phyloP scores from a whole-genome alignment of 805 yeast species.

The Tetrapisispora nanseiensis region DNA sequence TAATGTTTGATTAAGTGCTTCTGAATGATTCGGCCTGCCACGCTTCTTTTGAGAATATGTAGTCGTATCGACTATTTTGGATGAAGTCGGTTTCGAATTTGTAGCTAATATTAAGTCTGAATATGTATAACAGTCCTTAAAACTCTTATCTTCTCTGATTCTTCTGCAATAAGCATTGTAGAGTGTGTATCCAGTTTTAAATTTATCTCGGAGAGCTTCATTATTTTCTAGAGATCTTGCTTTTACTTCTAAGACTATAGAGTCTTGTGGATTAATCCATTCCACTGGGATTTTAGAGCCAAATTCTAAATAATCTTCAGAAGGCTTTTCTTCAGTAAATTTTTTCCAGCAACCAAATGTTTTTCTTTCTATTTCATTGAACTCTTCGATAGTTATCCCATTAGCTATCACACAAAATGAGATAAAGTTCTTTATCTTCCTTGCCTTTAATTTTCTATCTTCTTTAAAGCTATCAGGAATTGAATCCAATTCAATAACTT shows the following conservation, averaged over 20 bases:
- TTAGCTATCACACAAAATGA: conserved; percentile 77
- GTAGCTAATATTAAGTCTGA: conserved; percentile 33
- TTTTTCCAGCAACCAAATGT: conserved; percentile 56
- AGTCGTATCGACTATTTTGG: neutral
- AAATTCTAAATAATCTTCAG: conserved; percentile 37
- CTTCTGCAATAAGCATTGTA: conserved; percentile 65
- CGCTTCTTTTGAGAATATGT: neutral
- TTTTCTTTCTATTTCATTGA: conserved; percentile 43
- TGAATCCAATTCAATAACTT: neutral
- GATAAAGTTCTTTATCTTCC: conserved; percentile 32
- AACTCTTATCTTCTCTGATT: conserved; percentile 60
- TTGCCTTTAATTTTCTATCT: neutral
- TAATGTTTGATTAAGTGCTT: neutral
- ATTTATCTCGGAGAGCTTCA: conserved; percentile 35
- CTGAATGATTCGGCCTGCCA: neutral
- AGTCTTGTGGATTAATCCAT: conserved; percentile 74
- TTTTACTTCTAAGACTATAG: conserved; percentile 73
- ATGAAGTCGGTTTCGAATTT: neutral
- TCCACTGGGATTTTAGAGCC: conserved; percentile 54
- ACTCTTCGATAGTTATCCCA: conserved; percentile 64
- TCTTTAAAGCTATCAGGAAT: neutral
- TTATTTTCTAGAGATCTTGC: conserved; percentile 60
- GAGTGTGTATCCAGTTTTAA: conserved; percentile 59
- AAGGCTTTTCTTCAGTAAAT: conserved; percentile 33
- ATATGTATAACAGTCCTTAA: conserved; percentile 44